Evolutionary conservation across 495 filamentous ascomycete genomes (phyloP).

Genomic region (Penicillium manginii): DNA sequence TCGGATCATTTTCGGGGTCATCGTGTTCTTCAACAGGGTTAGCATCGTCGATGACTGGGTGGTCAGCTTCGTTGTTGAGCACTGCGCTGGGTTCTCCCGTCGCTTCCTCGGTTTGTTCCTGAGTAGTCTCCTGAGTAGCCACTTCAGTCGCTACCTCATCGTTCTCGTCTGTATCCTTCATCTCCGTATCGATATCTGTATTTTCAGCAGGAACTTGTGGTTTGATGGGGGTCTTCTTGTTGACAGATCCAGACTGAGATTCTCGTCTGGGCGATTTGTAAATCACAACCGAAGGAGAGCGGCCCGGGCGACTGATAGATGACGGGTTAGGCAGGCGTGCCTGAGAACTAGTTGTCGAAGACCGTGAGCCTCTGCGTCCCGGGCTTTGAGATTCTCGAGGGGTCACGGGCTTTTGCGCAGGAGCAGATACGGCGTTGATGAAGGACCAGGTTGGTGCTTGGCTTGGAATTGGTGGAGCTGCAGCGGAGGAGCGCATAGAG

Average conservation of each 20-base stretch:
- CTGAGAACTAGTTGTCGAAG: neutral
- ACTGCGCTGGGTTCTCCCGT: constrained; percentile 5
- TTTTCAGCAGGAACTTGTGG: neutral
- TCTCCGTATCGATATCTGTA: neutral
- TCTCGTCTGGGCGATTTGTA: neutral
- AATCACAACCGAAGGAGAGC: neutral
- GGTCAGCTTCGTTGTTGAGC: neutral
- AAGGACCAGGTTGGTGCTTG: neutral
- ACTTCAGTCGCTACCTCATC: no score
- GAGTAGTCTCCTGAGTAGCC: neutral
- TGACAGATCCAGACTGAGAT: neutral
- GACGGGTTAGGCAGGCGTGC: neutral
- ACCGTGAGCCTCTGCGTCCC: neutral
- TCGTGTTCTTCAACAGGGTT: no score
- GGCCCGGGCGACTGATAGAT: neutral
- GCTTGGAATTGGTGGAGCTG: neutral
- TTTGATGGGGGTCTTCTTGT: neutral
- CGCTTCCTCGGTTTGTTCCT: neutral
- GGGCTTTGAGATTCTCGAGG: neutral
- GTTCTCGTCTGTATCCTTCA: no score
- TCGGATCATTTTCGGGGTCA: neutral
- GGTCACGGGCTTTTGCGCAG: neutral
- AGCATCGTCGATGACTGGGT: no score
- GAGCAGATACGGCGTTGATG: neutral
- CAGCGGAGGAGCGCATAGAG: neutral